Evolutionary conservation across 2,329 filamentous ascomycete genomes (phyloP), one percentile per base, ranked within the genome.

Genomic region (Aspergillus sergii): DNA sequence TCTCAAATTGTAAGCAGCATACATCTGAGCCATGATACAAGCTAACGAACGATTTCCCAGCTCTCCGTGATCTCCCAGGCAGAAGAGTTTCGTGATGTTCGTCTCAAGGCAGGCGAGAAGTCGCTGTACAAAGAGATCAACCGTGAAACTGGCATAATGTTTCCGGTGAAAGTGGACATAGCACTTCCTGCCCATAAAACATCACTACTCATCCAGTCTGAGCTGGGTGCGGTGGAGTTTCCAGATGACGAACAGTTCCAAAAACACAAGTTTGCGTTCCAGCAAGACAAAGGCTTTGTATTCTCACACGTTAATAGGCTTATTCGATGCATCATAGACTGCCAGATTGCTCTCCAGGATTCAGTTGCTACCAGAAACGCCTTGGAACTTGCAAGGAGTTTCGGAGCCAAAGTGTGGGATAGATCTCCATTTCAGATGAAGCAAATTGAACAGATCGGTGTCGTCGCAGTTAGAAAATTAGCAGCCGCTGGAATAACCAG

Each of bases 351-450:
- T 26, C 71, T 77, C 72, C 80, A 82, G 75, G 93, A 98, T 73
- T 89, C 91, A 0, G 76, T 88, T 5, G 85, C 90, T 2, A 84
- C 88, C 1, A 85, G 85, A 32, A 88, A 89, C 64, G 90, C 90
- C 7, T 83, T 98, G 1, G 91, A 94, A 71, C 84, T 98, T 7
- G 85, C 90, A 55, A 85, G 94, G 61, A 93, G 92, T 67, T 80
- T 98, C 58, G 85, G 87, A 26, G 91, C 93, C 2, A 86, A 85
- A 63, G 84, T 84, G 1, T 97, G 94, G 95, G 95, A 99, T 71
- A 88, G 91, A 39, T 91, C 89, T 2, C 87, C 91, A 0, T 83
- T 90, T 26, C 91, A 97, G 68, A 85, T 99, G 72, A 90, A 91
- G 64, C 94, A 98, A 75, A 84, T 99, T 1, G 88, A 91, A 0